These are phyloP conservation scores for Pharnaceum exiguum DNA, from an alignment of 148 eudicot genomes.

Conservation along the genomic window DNA sequence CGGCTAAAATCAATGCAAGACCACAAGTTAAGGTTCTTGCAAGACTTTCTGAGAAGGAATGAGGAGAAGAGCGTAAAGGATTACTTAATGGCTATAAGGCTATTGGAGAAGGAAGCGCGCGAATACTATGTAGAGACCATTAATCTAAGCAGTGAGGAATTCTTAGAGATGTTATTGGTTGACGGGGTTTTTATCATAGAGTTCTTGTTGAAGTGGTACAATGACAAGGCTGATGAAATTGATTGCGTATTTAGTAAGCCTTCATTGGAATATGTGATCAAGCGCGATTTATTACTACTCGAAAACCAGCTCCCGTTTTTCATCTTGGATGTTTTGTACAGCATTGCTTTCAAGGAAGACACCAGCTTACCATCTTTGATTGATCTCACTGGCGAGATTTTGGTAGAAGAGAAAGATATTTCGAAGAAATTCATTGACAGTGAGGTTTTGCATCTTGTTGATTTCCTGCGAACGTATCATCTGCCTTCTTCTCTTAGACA, in stretches of 20 bases:
- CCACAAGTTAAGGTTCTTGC: conserved; percentile 17
- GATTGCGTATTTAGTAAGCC: conserved; percentile 16
- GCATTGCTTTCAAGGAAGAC: conserved; percentile 10
- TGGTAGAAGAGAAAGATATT: conserved; percentile 3
- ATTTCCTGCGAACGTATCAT: conserved; percentile 12
- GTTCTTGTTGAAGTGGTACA: conserved; percentile 19
- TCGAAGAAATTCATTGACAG: background rate
- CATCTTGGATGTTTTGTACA: conserved; percentile 16
- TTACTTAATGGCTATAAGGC: conserved; percentile 10
- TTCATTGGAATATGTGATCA: conserved; percentile 10
- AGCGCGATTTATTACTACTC: conserved; percentile 17
- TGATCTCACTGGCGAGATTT: conserved; percentile 4
- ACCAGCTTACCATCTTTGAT: background rate
- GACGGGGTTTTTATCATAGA: conserved; percentile 18
- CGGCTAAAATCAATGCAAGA: conserved; percentile 14
- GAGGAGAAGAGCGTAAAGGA: conserved; percentile 1
- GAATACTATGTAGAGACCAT: conserved; percentile 15
- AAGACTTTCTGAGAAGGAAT: conserved; percentile 15
- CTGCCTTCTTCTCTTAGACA: conserved; percentile 7
- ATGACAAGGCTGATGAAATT: conserved; percentile 7
- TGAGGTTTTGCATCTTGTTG: conserved; percentile 16
- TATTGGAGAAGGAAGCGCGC: conserved; percentile 1
- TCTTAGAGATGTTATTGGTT: conserved; percentile 15
- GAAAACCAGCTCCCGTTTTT: conserved; percentile 26
- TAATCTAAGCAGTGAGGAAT: conserved; percentile 6